A percentile compares a stretch with the other conserved stretches of the same genome.
Conservation (phyloP, 2,329 filamentous ascomycete genomes). For the Monilinia fructicola region DNA sequence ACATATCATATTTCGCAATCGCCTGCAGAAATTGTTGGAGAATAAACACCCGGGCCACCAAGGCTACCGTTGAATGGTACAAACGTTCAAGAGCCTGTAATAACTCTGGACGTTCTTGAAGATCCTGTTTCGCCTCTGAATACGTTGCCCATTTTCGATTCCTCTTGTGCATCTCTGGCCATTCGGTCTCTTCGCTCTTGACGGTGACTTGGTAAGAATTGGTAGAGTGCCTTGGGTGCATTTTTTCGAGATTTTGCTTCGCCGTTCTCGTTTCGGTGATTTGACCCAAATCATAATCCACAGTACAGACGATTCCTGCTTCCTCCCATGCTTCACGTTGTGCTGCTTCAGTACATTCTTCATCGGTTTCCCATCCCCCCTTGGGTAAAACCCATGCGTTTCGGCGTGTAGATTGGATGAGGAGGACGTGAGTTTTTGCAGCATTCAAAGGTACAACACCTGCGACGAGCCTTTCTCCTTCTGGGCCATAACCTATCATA, state of each 20-base stretch:
- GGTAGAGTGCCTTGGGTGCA: constrained; percentile 63
- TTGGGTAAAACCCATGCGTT: constrained; percentile 97
- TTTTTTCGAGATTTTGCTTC: constrained; percentile 67
- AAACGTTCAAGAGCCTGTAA: constrained; percentile 81
- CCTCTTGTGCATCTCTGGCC: constrained; percentile 93
- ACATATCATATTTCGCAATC: constrained; percentile 24
- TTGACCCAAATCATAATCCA: constrained; percentile 81
- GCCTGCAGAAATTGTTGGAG: constrained; percentile 25
- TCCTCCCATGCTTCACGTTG: constrained; percentile 96
- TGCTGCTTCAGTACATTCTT: constrained; percentile 81
- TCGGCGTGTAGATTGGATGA: constrained; percentile 89
- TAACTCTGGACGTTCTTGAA: constrained; percentile 80
- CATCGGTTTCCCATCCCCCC: constrained; percentile 95
- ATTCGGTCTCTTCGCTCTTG: constrained; percentile 77
- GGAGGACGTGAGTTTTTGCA: constrained; percentile 83
- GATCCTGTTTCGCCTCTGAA: constrained; percentile 71
- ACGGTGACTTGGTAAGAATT: constrained; percentile 91
- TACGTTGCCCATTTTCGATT: constrained; percentile 89
- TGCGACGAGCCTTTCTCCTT: constrained; percentile 91
- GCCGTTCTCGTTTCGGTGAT: constrained; percentile 83
- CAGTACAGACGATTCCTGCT: constrained; percentile 83
- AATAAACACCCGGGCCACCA: constrained; percentile 43
- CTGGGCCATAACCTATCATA: constrained; percentile 76
- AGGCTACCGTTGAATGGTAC: constrained; percentile 45
- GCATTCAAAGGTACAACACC: constrained; percentile 86